These are phyloP conservation scores for Colletotrichum chlorophyti DNA, from an alignment of 2,329 filamentous ascomycete genomes.

Conservation along the genomic window DNA sequence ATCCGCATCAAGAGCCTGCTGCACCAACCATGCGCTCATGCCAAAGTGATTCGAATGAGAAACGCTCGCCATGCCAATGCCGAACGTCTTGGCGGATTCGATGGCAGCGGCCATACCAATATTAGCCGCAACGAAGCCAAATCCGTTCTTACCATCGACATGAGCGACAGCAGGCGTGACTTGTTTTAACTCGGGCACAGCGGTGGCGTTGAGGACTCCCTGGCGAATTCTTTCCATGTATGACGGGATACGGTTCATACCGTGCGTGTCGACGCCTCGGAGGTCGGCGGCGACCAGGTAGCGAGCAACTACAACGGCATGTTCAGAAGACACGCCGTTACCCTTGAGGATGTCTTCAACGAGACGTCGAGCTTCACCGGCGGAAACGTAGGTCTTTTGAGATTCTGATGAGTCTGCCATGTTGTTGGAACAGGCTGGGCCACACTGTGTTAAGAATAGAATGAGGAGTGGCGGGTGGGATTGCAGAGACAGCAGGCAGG, in stretches of 20 bases:
- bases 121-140: constrained; percentile 76
- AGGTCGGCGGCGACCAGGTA: constrained; percentile 78
- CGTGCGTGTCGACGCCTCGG: constrained; percentile 81
- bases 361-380: constrained; percentile 52
- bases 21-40: constrained; percentile 82
- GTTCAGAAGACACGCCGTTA: constrained; percentile 64
- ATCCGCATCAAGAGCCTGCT: constrained; percentile 74
- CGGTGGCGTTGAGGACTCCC: constrained; percentile 69
- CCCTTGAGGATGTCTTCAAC: constrained; percentile 62
- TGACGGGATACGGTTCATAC: constrained; percentile 76
- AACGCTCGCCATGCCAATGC: constrained; percentile 78
- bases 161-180: constrained; percentile 75
- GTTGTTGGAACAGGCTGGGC: not conserved
- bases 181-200: constrained; percentile 63
- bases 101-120: constrained; percentile 72
- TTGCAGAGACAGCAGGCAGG: too few species aligned
- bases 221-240: constrained; percentile 78
- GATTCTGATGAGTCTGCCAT: constrained; percentile 22
- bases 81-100: constrained; percentile 66
- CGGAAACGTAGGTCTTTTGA: constrained; percentile 41
- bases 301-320: constrained; percentile 69
- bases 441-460: not conserved
- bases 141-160: constrained; percentile 73
- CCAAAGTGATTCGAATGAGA: constrained; percentile 84
- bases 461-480: too few species aligned